Evolutionary conservation across 805 yeast genomes (phyloP), one percentile per base, ranked within the genome.

Genomic region (Kluyveromyces lactis): DNA sequence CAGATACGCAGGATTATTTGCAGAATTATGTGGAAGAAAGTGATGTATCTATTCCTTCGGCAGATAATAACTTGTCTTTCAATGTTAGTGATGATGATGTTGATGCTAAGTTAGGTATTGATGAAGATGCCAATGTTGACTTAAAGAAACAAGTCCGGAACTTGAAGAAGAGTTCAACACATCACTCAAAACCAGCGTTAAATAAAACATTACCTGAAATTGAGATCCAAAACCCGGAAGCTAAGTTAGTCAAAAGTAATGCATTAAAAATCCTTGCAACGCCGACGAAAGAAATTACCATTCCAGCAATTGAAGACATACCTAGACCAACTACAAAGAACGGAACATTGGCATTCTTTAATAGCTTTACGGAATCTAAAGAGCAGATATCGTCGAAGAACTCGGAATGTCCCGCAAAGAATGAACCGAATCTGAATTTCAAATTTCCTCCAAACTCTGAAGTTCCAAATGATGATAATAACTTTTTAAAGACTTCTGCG

Each of bases 81-180:
- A 57, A 52, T 19, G 39, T 36, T 15, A 38, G 42, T 18, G 42
- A 40, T 6, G 19, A 31, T 2, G 48, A 49, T 26, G 37, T 52
- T 11, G 60, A 58, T 40, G 33, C 42, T 11, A 33, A 49, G 18
- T 41, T 59, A 12, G 63, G 62, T 1, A 51, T 59, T 13, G 64
- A 59, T 41, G 40, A 44, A 10, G 50, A 53, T 24, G 64, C 62
- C 3, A 59, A 59, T 40, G 64, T 59, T 9, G 52, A 52, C 41
- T 38, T 59, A 18, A 59, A 56, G 40, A 23, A 47, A 27, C 64
- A 59, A 39, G 51, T 46, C 9, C 49, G 45, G 37, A 59, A 57
- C 35, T 34, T 58, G 7, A 42, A 43, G 38, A 48, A 39, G 32
- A 38, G 15, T 18, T 34, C 30, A 19, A 27, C 26, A 19, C 26